These are phyloP conservation scores for Podila clonocystis DNA, from an alignment of 192 early-diverging fungal species.

Conservation along the genomic window DNA sequence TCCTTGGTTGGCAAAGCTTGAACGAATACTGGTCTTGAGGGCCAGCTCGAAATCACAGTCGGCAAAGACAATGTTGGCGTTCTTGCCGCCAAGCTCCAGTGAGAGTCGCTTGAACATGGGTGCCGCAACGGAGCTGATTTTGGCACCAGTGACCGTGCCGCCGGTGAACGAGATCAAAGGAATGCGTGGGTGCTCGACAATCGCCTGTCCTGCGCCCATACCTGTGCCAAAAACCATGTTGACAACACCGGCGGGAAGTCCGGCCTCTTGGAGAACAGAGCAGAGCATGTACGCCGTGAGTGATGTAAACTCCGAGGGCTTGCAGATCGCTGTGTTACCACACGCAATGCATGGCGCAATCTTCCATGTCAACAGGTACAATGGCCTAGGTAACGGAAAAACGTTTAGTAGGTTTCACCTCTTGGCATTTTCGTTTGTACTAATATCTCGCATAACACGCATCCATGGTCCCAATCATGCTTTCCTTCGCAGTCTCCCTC, in stretches of 20 bases:
- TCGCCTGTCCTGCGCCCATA: constrained; percentile 64
- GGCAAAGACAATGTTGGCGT: constrained; percentile 75
- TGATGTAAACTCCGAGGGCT: constrained; percentile 74
- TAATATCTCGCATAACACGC: too few species aligned
- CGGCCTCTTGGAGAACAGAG: constrained; percentile 72
- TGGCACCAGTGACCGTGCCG: constrained; percentile 70
- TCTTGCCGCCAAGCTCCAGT: constrained; percentile 83
- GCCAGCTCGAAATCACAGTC: constrained; percentile 74
- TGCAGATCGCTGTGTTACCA: constrained; percentile 78
- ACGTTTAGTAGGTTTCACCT: constrained; percentile 1
- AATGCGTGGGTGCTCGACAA: constrained; percentile 74
- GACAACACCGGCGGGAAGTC: constrained; percentile 75
- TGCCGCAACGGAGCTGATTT: constrained; percentile 60
- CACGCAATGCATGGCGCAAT: constrained; percentile 77
- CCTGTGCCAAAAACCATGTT: constrained; percentile 81
- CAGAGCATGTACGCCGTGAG: constrained; percentile 67
- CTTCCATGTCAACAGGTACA: constrained; percentile 79
- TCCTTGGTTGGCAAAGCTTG: constrained; percentile 79
- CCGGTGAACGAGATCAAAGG: constrained; percentile 78
- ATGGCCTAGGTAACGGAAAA: constrained; percentile 54
- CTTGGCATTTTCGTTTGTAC: neutral
- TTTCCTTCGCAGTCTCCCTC: too few species aligned
- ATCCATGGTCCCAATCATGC: too few species aligned
- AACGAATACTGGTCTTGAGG: constrained; percentile 61
- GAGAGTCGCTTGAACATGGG: constrained; percentile 72